phyloP scores from a whole-genome alignment of 352 stramenopile species.

The Pythium brachiatum region DNA sequence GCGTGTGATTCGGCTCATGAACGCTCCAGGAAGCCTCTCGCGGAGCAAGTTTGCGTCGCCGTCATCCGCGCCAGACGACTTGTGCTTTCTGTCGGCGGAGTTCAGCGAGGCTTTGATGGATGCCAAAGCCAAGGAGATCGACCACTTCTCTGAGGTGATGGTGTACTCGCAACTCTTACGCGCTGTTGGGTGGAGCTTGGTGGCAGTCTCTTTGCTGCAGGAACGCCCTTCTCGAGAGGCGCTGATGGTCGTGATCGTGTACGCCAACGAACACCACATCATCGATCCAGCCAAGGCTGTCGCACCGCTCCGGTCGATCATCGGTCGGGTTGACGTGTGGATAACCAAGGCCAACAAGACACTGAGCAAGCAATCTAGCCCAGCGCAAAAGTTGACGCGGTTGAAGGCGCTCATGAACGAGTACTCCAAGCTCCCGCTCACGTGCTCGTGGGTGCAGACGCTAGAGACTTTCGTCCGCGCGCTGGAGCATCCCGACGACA shows the following conservation, averaged over 20 bases:
- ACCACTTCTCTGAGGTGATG: conserved; percentile 71
- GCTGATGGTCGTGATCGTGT: conserved; percentile 56
- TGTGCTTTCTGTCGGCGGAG: conserved; percentile 44
- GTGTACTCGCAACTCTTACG: conserved; percentile 65
- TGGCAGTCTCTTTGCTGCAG: conserved; percentile 72
- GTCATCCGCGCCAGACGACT: conserved; percentile 6
- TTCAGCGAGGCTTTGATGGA: conserved; percentile 44
- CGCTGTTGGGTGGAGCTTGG: conserved; percentile 67
- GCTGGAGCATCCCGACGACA: conserved; percentile 26
- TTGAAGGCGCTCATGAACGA: conserved; percentile 83
- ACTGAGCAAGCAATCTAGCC: conserved; percentile 57
- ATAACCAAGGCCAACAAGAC: conserved; percentile 79
- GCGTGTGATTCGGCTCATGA: conserved; percentile 51
- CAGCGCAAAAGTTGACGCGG: conserved; percentile 53
- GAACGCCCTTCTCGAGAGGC: conserved; percentile 66
- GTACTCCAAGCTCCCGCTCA: conserved; percentile 86
- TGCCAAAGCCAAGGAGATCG: conserved; percentile 46
- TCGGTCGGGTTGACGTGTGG: conserved; percentile 76
- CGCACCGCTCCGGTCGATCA: conserved; percentile 59
- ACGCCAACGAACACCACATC: conserved; percentile 55
- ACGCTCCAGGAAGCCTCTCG: conserved; percentile 38
- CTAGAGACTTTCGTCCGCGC: conserved; percentile 27
- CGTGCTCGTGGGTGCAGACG: conserved; percentile 43
- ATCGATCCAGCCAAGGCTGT: conserved; percentile 67
- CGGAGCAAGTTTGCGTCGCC: conserved; percentile 27